phyloP scores from a whole-genome alignment of 495 filamentous ascomycete species.

The Penicillium turbatum region DNA sequence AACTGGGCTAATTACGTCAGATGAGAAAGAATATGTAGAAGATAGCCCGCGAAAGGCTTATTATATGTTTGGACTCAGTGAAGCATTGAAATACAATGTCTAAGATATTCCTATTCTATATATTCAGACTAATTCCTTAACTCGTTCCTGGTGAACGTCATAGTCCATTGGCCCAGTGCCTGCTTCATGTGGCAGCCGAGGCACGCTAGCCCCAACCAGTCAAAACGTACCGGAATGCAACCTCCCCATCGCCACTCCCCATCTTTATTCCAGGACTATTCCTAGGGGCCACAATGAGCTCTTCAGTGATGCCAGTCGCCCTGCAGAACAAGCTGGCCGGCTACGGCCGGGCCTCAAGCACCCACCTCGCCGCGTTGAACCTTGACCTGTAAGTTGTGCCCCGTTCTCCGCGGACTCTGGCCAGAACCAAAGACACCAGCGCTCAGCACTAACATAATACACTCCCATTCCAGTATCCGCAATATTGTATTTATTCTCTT shows the following conservation, averaged over 20 bases:
- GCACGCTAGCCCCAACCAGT: conserved; percentile 7
- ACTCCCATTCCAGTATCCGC: conserved; percentile 49
- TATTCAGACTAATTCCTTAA: too few relatives aligned
- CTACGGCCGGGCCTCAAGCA: conserved; percentile 47
- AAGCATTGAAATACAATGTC: too few relatives aligned
- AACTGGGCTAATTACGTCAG: conserved; percentile 4
- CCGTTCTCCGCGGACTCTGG: conserved; percentile 13
- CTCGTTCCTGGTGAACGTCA: background rate
- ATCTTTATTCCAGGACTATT: conserved; percentile 15
- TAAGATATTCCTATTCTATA: too few relatives aligned
- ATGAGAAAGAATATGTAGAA: background rate
- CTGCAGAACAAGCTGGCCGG: conserved; percentile 44
- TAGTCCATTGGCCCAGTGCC: background rate
- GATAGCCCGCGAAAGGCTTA: background rate
- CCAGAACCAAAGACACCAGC: conserved; percentile 3
- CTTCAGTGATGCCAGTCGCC: conserved; percentile 34
- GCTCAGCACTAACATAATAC: conserved; percentile 12
- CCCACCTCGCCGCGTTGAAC: conserved; percentile 62
- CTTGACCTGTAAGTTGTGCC: conserved; percentile 68
- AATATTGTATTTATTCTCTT: conserved; percentile 91
- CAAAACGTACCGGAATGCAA: background rate
- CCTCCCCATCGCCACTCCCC: conserved; percentile 8
- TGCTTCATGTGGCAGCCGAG: conserved; percentile 27
- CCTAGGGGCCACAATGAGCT: conserved; percentile 30
- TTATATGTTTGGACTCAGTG: too few relatives aligned